These are phyloP conservation scores for Cladosporium sp. DNA, from an alignment of 2,329 filamentous ascomycete genomes.

Conservation along the genomic window DNA sequence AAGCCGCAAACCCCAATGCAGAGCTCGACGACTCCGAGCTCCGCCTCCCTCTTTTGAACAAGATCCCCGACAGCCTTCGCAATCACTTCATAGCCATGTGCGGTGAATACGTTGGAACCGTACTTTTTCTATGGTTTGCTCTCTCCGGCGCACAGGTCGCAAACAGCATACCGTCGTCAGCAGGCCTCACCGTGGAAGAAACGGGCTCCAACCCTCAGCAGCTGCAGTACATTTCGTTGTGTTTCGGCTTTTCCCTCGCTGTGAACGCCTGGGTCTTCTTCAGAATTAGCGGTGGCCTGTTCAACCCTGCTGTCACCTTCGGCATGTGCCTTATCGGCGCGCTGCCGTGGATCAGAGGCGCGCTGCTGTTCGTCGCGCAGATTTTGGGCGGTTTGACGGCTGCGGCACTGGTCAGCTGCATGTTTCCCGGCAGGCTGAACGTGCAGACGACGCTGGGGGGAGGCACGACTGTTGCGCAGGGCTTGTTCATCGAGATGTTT, in stretches of 20 bases:
- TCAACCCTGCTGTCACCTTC: conserved; percentile 32
- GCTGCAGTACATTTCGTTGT: conserved; percentile 34
- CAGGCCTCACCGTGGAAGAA: conserved; percentile 24
- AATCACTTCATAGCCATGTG: conserved; percentile 28
- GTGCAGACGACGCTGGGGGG: conserved; percentile 30
- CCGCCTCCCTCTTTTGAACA: conserved; percentile 23
- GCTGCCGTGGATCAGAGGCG: conserved; percentile 29
- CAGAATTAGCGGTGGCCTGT: conserved; percentile 27
- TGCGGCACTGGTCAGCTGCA: conserved; percentile 28
- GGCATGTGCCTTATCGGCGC: conserved; percentile 32
- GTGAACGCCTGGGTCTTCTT: conserved; percentile 37
- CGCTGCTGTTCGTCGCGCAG: conserved; percentile 31
- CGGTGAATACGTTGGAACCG: conserved; percentile 40
- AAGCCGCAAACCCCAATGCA: conserved; percentile 22
- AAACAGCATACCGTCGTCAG: conserved; percentile 31
- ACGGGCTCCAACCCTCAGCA: conserved; percentile 31
- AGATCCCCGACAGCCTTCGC: conserved; percentile 23
- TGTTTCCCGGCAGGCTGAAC: conserved; percentile 34
- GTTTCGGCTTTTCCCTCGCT: conserved; percentile 36
- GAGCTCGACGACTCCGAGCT: conserved; percentile 20
- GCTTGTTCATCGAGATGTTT: conserved; percentile 38
- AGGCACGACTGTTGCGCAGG: conserved; percentile 32
- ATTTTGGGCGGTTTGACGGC: conserved; percentile 34
- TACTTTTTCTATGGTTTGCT: conserved; percentile 42
- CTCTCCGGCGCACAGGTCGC: conserved; percentile 41